phyloP scores from a whole-genome alignment of 1,284 basidiomycete species.

The Ceratorhiza oryzae-sativae region DNA sequence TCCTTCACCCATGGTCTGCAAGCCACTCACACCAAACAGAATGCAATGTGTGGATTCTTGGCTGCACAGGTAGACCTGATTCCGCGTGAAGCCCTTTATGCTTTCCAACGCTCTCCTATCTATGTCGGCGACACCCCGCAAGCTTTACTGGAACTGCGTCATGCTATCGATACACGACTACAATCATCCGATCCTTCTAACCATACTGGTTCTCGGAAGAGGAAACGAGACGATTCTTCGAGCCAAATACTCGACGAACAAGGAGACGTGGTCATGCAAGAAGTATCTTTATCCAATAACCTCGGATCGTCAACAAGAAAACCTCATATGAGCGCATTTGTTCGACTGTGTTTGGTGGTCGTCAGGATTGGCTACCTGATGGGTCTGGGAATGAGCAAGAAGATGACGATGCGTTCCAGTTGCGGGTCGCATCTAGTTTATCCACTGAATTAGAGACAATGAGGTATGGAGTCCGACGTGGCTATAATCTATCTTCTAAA shows the following conservation, averaged over 20 bases:
- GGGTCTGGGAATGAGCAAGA: slow-evolving; percentile 6
- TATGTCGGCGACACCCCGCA: slow-evolving; percentile 7
- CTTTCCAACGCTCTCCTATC: slow-evolving; percentile 17
- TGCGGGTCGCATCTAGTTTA: not conserved
- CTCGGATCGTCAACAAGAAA: not conserved
- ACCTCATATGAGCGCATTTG: slow-evolving; percentile 11
- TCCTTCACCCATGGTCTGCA: not conserved
- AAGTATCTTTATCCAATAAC: not conserved
- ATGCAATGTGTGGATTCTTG: slow-evolving; percentile 57
- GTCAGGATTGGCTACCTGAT: slow-evolving; percentile 14
- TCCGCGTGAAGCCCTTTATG: slow-evolving; percentile 11
- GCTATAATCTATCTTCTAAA: not conserved
- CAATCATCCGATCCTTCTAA: not conserved
- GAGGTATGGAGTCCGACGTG: not conserved
- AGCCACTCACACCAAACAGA: slow-evolving; percentile 47
- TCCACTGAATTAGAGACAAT: not conserved
- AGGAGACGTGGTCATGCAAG: slow-evolving; percentile 30
- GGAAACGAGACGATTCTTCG: slow-evolving; percentile 12
- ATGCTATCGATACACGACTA: not conserved
- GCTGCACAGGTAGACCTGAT: slow-evolving; percentile 32
- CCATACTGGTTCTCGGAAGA: not conserved
- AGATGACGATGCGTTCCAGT: not conserved
- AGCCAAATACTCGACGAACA: not conserved
- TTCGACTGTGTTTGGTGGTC: slow-evolving; percentile 10
- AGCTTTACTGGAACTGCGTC: slow-evolving; percentile 11